Conservation (phyloP, 768 basidiomycete species). For the Sporobolomyces pararoseus region DNA sequence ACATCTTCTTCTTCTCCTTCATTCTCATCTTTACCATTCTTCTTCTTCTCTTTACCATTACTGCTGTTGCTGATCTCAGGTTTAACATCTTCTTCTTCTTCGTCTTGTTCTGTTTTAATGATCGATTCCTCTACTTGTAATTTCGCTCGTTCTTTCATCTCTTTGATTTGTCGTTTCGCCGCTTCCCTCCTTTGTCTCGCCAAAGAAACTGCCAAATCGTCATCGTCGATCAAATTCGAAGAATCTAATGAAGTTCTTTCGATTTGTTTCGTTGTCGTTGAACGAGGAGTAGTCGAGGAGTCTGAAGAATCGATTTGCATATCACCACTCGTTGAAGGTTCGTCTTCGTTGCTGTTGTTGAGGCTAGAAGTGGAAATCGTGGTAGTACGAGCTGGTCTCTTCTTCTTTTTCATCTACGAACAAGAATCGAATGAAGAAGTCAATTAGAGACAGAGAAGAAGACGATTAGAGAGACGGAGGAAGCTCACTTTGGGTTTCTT, state of each 20-base stretch:
- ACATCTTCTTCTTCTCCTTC: conserved; percentile 57
- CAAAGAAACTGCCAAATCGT: conserved; percentile 90
- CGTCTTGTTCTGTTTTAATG: conserved; percentile 52
- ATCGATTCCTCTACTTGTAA: conserved; percentile 44
- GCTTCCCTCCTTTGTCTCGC: conserved; percentile 79
- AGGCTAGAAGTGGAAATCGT: conserved; percentile 49
- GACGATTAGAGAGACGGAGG: background rate
- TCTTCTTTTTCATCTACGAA: conserved; percentile 76
- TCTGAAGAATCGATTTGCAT: conserved; percentile 68
- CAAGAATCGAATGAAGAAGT: conserved; percentile 14
- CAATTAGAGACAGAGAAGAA: conserved; percentile 1
- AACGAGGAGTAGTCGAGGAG: conserved; percentile 8
- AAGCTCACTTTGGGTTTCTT: conserved; percentile 79
- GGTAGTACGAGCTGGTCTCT: conserved; percentile 53
- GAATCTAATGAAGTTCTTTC: conserved; percentile 59
- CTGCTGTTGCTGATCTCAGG: no score
- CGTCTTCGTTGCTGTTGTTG: conserved; percentile 53
- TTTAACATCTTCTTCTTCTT: background rate
- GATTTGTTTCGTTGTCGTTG: no score
- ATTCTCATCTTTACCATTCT: background rate
- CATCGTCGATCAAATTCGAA: conserved; percentile 75
- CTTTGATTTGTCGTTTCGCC: conserved; percentile 68
- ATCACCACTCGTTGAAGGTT: conserved; percentile 39
- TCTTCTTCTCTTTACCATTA: background rate
- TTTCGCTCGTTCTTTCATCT: conserved; percentile 51